Conservation (phyloP, 495 filamentous ascomycete species). For the Xylaria longipes region DNA sequence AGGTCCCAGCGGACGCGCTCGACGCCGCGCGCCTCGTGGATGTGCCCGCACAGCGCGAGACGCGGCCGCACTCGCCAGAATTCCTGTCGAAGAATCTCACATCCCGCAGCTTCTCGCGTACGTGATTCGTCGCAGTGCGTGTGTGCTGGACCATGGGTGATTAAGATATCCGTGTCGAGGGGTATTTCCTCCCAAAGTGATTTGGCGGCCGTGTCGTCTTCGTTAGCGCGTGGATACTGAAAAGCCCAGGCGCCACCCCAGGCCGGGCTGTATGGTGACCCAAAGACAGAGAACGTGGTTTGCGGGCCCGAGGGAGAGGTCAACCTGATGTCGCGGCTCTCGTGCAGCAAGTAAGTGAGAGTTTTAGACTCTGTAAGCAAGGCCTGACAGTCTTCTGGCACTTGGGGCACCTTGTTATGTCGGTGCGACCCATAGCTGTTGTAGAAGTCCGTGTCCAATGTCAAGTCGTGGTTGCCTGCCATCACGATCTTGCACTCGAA, state of each 20-base stretch:
- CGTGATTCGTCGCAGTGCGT: slow-evolving; percentile 75
- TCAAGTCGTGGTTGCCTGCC: slow-evolving; percentile 84
- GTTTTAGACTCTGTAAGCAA: slow-evolving; percentile 60
- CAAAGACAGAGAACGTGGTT: slow-evolving; percentile 76
- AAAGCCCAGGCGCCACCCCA: slow-evolving; percentile 72
- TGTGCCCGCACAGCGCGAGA: slow-evolving; percentile 88
- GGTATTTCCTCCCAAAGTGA: slow-evolving; percentile 68
- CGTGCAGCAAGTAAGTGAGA: slow-evolving; percentile 71
- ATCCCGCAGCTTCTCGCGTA: slow-evolving; percentile 58
- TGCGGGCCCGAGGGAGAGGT: slow-evolving; percentile 62
- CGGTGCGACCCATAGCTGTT: slow-evolving; percentile 60
- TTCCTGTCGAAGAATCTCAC: slow-evolving; percentile 70
- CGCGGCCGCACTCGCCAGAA: slow-evolving; percentile 78
- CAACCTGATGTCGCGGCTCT: slow-evolving; percentile 64
- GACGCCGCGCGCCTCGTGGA: slow-evolving; percentile 72
- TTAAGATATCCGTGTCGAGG: slow-evolving; percentile 73
- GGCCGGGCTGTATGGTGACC: slow-evolving; percentile 73
- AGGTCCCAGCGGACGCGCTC: slow-evolving; percentile 65
- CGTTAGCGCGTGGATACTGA: slow-evolving; percentile 60
- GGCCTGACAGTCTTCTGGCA: slow-evolving; percentile 60
- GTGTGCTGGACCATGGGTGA: slow-evolving; percentile 84
- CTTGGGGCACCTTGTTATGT: slow-evolving; percentile 65
- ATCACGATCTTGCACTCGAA: slow-evolving; percentile 86
- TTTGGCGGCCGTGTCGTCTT: slow-evolving; percentile 43
- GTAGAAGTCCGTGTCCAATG: slow-evolving; percentile 70